Evolutionary conservation across 2,329 filamentous ascomycete species (phyloP), one percentile per base, ranked within the genome.

Genomic region (Penicillium digitatum): DNA sequence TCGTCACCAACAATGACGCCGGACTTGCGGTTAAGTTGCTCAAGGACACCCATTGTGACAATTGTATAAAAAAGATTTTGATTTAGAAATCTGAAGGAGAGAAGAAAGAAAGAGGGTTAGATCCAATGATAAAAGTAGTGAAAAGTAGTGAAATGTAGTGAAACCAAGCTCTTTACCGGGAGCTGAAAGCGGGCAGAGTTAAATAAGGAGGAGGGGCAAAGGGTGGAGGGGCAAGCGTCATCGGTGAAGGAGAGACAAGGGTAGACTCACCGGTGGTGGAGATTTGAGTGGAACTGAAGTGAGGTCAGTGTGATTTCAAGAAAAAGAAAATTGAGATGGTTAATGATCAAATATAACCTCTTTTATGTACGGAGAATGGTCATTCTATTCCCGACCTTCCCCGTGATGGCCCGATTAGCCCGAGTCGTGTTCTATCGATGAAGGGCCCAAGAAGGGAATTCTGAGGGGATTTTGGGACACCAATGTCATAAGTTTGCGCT

Each of bases 1-100:
- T 87, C 84, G 66, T 87, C 84, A 67, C 85, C 85, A 66, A 82
- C 79, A 74, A 87, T 87, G 72, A 86, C 83, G 70, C 85, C 85
- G 63, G 78, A 64, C 79, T 87, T 87, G 75, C 85, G 79, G 71
- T 72, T 79, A 59, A 87, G 81, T 72, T 82, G 75, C 66, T 83
- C 82, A 55, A 74, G 65, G 64, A 69, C 70, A 77, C 76, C 76
- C 73, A 76, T 76, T 63, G 59, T 75, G 52, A 38, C 61, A 38
- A 42, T 50, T 38, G 44, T 54, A 60, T 22, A 44, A 39, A n/a
- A 44, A 39, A n/a, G 20, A 43, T 26, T 20, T 44, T 44, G 14
- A 29, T 24, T 52, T 44, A 45, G 52, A 47, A 43, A 52, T 52
- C 54, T 59, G 31, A 26, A 45, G 32, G 45, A 27, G 47, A 49